Base-by-base conservation (phyloP, 169 alveolate species). In the Cryptosporidium viatorum region DNA sequence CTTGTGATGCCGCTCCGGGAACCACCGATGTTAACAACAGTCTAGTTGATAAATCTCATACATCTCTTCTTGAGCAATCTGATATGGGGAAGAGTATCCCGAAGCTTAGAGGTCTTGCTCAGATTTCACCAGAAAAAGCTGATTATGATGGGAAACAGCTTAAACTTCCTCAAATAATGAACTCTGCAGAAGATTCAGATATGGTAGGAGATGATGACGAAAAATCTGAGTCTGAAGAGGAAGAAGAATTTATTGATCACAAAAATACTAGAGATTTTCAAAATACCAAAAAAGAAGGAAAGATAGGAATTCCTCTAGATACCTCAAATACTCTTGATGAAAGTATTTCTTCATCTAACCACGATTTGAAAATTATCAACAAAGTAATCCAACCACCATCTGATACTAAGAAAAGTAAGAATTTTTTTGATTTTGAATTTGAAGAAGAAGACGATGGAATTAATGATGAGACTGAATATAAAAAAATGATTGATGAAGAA, bases 1-100 rank as follows among this genome's bases (percentile, higher is more conserved):
- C 89, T 0, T 80, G 89, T 80, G 89, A 80, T 31, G 37, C 41
- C 14, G 48, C 75, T 26, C n/a, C 89, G 9, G 59, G 70, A 12
- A 29, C 73, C 2, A 35, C 51, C 26, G 45, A 43, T 60, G 50
- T 43, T 39, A 60, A 39, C 21, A 70, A 70, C 21, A 70, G 65
- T 70, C 35, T 45, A 45, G 51, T 70, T 39, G 84, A 70, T 70
- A 23, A 37, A 70, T 23, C 84, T 43, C 89, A 80, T 14, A 62
- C 89, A 23, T 80, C 89, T 7, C 70, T 80, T 29, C 89, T 80
- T 62, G 73, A 62, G 21, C 89, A 80, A 65, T 80, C 89, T 39
- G 89, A 80, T 41, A 26, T 80, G 41, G 75, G 89, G 18, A 59
- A 80, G 39, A 80, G 89, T 67, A 80, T 80, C 10, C 73, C 89